A percentile compares a stretch with the other conserved stretches of the same genome.
These are phyloP conservation scores for Rutstroemia sydowiana DNA, from an alignment of 2,329 filamentous ascomycete species.

Conservation along the genomic window DNA sequence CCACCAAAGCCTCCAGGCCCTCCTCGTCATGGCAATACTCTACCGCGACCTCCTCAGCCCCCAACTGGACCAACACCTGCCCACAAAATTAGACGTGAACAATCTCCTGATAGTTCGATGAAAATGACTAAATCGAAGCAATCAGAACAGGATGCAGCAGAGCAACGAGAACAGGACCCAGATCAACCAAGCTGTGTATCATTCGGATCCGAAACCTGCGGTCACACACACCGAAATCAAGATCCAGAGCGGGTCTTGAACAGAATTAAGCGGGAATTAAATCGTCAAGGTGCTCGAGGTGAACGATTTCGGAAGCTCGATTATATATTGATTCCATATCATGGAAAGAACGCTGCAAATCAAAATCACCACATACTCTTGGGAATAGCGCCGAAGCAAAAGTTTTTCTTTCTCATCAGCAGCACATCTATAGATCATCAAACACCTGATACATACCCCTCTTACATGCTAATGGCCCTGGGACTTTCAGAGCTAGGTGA, in stretches of 20 bases:
- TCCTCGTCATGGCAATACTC: neutral
- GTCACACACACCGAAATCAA: too few relatives aligned
- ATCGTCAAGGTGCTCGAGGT: neutral
- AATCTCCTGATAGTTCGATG: too few relatives aligned
- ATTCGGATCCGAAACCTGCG: too few relatives aligned
- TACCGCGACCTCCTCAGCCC: neutral
- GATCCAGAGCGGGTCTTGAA: neutral
- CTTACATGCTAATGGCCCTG: neutral
- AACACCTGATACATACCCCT: too few relatives aligned
- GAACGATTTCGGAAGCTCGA: neutral
- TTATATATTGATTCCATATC: neutral
- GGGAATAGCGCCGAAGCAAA: slow-evolving; percentile 1
- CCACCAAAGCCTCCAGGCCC: neutral
- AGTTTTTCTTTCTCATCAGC: slow-evolving; percentile 1
- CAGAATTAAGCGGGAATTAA: neutral
- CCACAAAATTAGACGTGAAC: too few relatives aligned
- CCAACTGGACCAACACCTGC: neutral
- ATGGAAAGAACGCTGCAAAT: neutral
- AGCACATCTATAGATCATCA: neutral
- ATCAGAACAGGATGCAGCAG: too few relatives aligned
- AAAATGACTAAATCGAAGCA: too few relatives aligned
- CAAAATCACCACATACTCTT: neutral
- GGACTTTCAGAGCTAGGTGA: neutral
- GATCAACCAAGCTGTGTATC: too few relatives aligned
- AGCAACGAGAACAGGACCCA: too few relatives aligned